phyloP scores from a whole-genome alignment of 176 grass and related monocot genomes.

The Oryza glumipatula region DNA sequence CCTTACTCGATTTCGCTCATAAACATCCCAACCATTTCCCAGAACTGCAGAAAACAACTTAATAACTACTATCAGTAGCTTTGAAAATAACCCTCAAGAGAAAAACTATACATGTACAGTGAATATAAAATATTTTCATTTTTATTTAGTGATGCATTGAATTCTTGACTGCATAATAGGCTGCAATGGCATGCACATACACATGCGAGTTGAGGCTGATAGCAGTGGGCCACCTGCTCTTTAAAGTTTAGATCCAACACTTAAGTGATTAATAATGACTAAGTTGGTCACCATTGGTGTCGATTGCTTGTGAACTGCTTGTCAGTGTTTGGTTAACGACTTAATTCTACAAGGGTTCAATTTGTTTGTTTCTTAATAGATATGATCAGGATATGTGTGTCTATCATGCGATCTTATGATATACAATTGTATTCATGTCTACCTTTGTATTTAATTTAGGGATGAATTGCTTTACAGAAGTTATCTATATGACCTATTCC shows the following conservation, averaged over 20 bases:
- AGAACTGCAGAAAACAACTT: constrained; percentile 2
- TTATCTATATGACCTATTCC: background rate
- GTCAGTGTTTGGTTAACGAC: background rate
- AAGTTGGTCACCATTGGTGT: background rate
- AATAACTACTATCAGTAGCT: background rate
- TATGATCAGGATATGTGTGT: background rate
- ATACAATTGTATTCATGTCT: background rate
- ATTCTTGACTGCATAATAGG: background rate
- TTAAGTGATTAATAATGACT: constrained; percentile 1
- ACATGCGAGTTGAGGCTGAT: background rate
- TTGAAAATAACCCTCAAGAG: background rate
- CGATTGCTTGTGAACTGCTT: background rate
- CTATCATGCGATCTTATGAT: background rate
- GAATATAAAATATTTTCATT: background rate
- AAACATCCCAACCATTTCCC: background rate
- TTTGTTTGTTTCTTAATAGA: background rate
- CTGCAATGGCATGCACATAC: constrained; percentile 2
- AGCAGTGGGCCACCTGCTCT: background rate
- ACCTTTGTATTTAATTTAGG: background rate
- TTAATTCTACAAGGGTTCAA: background rate
- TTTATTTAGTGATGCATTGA: background rate
- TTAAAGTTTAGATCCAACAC: constrained; percentile 1
- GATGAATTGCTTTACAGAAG: constrained; percentile 19
- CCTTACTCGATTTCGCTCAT: background rate
- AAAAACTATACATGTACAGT: background rate